Evolutionary conservation across 768 basidiomycete species (phyloP), one percentile per base, ranked within the genome.

Genomic region (Pleurotus giganteus): DNA sequence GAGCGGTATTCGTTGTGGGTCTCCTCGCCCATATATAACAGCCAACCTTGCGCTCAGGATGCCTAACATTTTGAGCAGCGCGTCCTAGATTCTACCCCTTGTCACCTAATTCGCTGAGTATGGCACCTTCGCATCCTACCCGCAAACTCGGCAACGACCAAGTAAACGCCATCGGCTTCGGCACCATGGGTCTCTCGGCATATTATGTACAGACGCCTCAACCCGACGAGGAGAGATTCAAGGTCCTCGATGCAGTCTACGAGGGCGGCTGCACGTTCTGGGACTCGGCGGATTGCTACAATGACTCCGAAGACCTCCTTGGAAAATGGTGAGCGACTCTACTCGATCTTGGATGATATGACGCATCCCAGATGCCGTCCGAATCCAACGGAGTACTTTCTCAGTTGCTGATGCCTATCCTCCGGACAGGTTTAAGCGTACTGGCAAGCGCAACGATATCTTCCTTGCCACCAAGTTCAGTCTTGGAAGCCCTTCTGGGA

Each of bases 381-480:
- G 31, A 13, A 32, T 6, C 7, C 6, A 32, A 13, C 31, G 7
- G 31, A 6, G 39, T 17, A 41, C 19, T 17, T 11, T 36, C 46
- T 27, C 24, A 12, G 44, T 43, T 17, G n/a, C 28, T n/a, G n/a
- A n/a, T n/a, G n/a, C n/a, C n/a, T n/a, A n/a, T 54, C 4, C 8
- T 34, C 15, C 47, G 17, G 4, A 13, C 6, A 68, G 80, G 81
- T 79, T 84, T 65, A 74, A 76, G 57, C 68, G 69, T 12, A 80
- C 77, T 12, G 81, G 81, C 9, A 80, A 79, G 51, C 70, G 80
- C 21, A 59, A 69, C 17, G 69, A 80, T 28, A 81, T 85, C 24
- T 87, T 86, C 68, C 73, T 88, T 15, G 83, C 84, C 2, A 85
- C 84, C 17, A 87, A 88, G 56, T 68, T 64, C 17, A 65, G 71